Evolutionary conservation across 371 early-diverging fungal species (phyloP).

Genomic region (Haplosporangium sp.): DNA sequence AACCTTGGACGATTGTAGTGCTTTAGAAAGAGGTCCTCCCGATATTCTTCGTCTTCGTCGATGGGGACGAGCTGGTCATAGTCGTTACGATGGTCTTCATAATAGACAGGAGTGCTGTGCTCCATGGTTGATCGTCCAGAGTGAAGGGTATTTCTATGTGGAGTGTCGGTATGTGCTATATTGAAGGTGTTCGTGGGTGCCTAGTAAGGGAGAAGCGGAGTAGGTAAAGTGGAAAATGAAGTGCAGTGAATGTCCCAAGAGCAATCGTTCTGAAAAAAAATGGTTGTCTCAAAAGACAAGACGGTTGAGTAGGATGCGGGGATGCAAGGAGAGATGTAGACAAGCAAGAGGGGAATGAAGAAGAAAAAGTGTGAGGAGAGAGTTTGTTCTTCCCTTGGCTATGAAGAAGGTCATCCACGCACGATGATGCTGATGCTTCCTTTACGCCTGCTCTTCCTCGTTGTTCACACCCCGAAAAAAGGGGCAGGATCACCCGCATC

Average conservation of each 20-base stretch:
- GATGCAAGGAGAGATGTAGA: not conserved
- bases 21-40: conserved; percentile 37
- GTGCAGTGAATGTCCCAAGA: too few relatives aligned
- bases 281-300: not conserved
- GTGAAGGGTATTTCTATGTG: not conserved
- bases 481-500: conserved; percentile 18
- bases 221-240: too few relatives aligned
- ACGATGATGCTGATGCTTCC: not conserved
- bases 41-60: conserved; percentile 46
- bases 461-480: conserved; percentile 5
- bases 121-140: conserved; percentile 7
- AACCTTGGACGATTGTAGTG: conserved; percentile 31
- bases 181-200: not conserved
- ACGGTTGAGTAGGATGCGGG: not conserved
- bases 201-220: too few relatives aligned
- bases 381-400: too few relatives aligned
- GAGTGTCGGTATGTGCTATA: not conserved
- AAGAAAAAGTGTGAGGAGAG: not conserved
- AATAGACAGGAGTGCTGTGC: conserved; percentile 21
- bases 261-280: too few relatives aligned
- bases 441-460: not conserved
- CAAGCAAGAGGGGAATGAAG: not conserved
- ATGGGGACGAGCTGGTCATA: conserved; percentile 23
- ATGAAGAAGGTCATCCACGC: not conserved
- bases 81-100: conserved; percentile 26